Base-by-base conservation (phyloP, 2,329 filamentous ascomycete species). In the Cordyceps fumosorosea region DNA sequence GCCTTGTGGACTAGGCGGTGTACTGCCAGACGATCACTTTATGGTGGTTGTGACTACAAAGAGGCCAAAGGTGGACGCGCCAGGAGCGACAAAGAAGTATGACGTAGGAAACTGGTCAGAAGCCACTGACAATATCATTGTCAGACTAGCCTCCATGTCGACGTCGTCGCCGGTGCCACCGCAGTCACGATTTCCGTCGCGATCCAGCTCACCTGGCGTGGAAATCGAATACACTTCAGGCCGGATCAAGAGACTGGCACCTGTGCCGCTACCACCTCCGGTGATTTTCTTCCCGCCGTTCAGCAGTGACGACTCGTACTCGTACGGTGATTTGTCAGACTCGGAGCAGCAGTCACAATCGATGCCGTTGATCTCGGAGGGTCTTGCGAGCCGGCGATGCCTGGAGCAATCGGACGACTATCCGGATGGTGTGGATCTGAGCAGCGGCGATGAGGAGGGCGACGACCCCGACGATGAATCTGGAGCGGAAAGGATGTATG, bases 11-110 rank as follows among this genome's bases (percentile, higher is more conserved):
- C 69, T 88, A 0, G 84, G 82, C 6, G 84, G 84, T 16, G 80
- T 86, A 0, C 73, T 79, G 29, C 85, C 85, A 0, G 84, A 87
- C n/a, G 86, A 88, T 65, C 85, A 88, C 65, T 88, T 88, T 63
- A 76, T 80, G 47, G 74, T 87, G 0, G 75, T 80, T 2, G 84
- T 87, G 2, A 77, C 76, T 2, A 85, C 83, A 0, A 77, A 73
- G 47, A 75, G 81, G 18, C 71, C 76, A 0, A 78, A 73, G 29
- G 65, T 67, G 14, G 69, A 74, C 8, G 29, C 11, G 6, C 2
- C 24, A 29, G 1, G 34, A 20, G 16, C 52, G 7, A 18, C 63
- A 56, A 16, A 59, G 57, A 20, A 61, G 63, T 18, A 52, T n/a
- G 26, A 47, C 32, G 26, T 32, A 34, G 60, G 66, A 5, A 64